A percentile compares a stretch with the other conserved stretches of the same genome.
Conservation (phyloP, 805 yeast genomes). For the Zygoascus ofunaensis region DNA sequence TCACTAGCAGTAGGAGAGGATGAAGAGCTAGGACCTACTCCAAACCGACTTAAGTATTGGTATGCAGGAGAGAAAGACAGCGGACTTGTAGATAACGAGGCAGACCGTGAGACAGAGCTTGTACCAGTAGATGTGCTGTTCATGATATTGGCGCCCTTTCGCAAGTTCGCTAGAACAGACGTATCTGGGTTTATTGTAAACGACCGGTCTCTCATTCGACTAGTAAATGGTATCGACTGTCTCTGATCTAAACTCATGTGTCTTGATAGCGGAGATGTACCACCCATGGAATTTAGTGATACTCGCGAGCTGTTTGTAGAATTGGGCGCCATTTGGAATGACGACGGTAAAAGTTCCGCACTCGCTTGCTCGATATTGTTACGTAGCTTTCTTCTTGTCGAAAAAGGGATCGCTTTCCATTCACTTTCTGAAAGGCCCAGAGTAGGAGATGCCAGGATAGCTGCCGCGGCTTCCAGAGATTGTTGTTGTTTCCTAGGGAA, state of each 20-base stretch:
- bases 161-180: neutral
- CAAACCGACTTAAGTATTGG: slow-evolving; percentile 17
- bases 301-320: neutral
- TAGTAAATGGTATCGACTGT: neutral
- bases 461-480: slow-evolving; percentile 1
- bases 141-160: neutral
- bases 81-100: slow-evolving; percentile 5
- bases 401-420: slow-evolving; percentile 19
- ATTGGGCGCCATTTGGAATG: neutral
- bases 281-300: neutral
- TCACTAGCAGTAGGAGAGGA: slow-evolving; percentile 8
- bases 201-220: slow-evolving; percentile 13
- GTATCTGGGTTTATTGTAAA: slow-evolving; percentile 12
- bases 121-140: neutral
- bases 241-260: neutral
- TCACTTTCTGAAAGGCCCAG: slow-evolving; percentile 17
- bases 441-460: slow-evolving; percentile 12
- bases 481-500: neutral
- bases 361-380: slow-evolving; percentile 8
- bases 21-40: slow-evolving; percentile 6
- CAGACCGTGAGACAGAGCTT: slow-evolving; percentile 3
- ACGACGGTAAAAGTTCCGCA: neutral
- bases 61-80: slow-evolving; percentile 17
- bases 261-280: neutral
- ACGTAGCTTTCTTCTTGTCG: slow-evolving; percentile 16